These are phyloP conservation scores for Dictyostelium firmibasis DNA, from an alignment of 78 protist species.

Conservation along the genomic window DNA sequence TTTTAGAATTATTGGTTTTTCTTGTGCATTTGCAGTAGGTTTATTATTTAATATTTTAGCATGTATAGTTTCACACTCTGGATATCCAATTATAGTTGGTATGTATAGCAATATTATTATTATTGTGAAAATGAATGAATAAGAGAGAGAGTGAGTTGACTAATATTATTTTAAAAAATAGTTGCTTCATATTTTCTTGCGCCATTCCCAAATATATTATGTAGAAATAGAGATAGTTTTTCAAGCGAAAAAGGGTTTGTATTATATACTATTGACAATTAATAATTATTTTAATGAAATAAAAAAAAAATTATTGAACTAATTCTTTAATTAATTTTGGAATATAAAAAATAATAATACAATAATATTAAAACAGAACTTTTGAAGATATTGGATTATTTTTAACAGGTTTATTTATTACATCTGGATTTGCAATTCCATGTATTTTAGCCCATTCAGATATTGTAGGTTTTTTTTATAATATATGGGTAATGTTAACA, in stretches of 20 bases:
- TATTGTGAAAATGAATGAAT: neutral
- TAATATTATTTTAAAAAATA: neutral
- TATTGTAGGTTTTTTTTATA: slow-evolving; percentile 2
- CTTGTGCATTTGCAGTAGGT: slow-evolving; percentile 75
- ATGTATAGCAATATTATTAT: neutral
- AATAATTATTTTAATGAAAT: neutral
- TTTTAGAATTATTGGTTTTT: slow-evolving; percentile 42
- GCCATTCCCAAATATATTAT: slow-evolving; percentile 58
- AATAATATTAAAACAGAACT: neutral
- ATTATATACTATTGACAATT: too few species aligned
- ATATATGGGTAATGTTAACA: neutral
- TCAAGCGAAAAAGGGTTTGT: slow-evolving; percentile 56
- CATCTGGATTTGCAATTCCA: slow-evolving; percentile 57
- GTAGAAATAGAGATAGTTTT: slow-evolving; percentile 52
- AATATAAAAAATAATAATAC: neutral
- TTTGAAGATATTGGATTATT: slow-evolving; percentile 43
- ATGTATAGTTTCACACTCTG: slow-evolving; percentile 65
- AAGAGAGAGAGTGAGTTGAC: too few species aligned
- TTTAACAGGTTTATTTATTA: slow-evolving; percentile 58
- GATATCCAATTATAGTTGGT: slow-evolving; percentile 67
- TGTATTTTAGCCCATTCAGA: slow-evolving; percentile 38
- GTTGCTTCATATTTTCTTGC: slow-evolving; percentile 58
- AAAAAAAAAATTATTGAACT: too few species aligned
- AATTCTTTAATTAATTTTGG: neutral
- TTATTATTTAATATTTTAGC: slow-evolving; percentile 63